Evolutionary conservation across 257 asterid genomes (phyloP).

Genomic region (Cinchona pubescens): DNA sequence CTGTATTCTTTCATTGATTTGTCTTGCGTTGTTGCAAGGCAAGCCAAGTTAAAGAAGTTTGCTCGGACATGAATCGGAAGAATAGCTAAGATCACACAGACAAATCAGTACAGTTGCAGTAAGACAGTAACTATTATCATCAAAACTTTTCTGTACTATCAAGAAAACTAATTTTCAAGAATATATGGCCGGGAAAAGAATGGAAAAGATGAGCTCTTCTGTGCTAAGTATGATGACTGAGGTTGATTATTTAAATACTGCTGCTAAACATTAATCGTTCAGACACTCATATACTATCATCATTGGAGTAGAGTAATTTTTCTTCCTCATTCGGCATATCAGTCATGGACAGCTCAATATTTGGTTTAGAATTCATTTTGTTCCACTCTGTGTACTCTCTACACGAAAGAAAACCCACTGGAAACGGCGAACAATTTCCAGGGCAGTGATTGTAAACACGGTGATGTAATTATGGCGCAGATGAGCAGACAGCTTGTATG

Average conservation of each 20-base stretch:
- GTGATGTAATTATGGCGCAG: slow-evolving; percentile 85
- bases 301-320: slow-evolving; percentile 56
- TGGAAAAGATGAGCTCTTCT: neutral
- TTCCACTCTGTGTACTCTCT: slow-evolving; percentile 92
- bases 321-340: slow-evolving; percentile 67
- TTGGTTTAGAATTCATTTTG: slow-evolving; percentile 54
- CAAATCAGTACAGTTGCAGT: slow-evolving; percentile 3
- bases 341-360: slow-evolving; percentile 42
- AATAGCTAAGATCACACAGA: neutral
- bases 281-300: slow-evolving; percentile 44
- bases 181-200: neutral
- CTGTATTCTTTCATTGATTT: neutral
- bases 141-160: slow-evolving; percentile 5
- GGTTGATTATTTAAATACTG: neutral
- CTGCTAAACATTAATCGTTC: neutral
- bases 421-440: slow-evolving; percentile 85
- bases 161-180: slow-evolving; percentile 11
- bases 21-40: no score
- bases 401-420: slow-evolving; percentile 96
- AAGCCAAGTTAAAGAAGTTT: neutral
- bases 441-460: slow-evolving; percentile 62
- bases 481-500: slow-evolving; percentile 96
- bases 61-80: neutral
- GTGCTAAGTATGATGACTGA: neutral
- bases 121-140: slow-evolving; percentile 1